These are phyloP conservation scores for Fusarium nodosum DNA, from an alignment of 2,329 filamentous ascomycete genomes.

Conservation along the genomic window DNA sequence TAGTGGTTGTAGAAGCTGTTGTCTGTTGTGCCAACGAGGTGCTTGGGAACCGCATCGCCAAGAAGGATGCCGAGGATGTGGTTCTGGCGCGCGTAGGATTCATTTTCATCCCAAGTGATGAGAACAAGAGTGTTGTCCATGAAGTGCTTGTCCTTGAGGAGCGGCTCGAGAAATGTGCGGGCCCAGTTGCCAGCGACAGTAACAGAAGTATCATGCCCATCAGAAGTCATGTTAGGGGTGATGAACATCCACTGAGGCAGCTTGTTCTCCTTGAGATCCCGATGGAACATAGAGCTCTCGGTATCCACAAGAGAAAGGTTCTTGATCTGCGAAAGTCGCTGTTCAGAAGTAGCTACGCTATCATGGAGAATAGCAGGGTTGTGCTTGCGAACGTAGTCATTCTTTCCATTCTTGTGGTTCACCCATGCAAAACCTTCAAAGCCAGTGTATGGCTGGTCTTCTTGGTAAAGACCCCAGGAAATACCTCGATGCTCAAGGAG, in stretches of 20 bases:
- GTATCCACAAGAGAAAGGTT: slow-evolving; percentile 67
- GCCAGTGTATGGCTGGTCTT: slow-evolving; percentile 81
- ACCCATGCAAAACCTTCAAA: slow-evolving; percentile 75
- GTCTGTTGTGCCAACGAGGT: slow-evolving; percentile 78
- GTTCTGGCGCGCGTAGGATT: slow-evolving; percentile 76
- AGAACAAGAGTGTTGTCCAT: slow-evolving; percentile 82
- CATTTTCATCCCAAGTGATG: slow-evolving; percentile 84
- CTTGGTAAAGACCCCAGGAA: slow-evolving; percentile 80
- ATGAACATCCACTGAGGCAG: slow-evolving; percentile 81
- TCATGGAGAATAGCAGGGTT: slow-evolving; percentile 77
- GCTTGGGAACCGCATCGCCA: slow-evolving; percentile 76
- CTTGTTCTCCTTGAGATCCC: slow-evolving; percentile 72
- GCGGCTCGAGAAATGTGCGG: slow-evolving; percentile 75
- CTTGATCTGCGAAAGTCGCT: slow-evolving; percentile 78
- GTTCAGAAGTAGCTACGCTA: slow-evolving; percentile 69
- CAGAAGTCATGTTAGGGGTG: slow-evolving; percentile 80
- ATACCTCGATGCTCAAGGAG: slow-evolving; percentile 75
- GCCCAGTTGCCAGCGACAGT: slow-evolving; percentile 78
- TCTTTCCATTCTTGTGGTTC: slow-evolving; percentile 74
- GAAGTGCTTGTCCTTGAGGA: slow-evolving; percentile 77
- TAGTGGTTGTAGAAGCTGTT: slow-evolving; percentile 80
- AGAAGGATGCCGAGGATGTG: slow-evolving; percentile 78
- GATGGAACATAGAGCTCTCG: slow-evolving; percentile 70
- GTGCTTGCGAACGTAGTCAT: slow-evolving; percentile 88
- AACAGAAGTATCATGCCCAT: slow-evolving; percentile 81